Conservation (phyloP, 208 protist genomes). For the Wallacemonas sp. region DNA sequence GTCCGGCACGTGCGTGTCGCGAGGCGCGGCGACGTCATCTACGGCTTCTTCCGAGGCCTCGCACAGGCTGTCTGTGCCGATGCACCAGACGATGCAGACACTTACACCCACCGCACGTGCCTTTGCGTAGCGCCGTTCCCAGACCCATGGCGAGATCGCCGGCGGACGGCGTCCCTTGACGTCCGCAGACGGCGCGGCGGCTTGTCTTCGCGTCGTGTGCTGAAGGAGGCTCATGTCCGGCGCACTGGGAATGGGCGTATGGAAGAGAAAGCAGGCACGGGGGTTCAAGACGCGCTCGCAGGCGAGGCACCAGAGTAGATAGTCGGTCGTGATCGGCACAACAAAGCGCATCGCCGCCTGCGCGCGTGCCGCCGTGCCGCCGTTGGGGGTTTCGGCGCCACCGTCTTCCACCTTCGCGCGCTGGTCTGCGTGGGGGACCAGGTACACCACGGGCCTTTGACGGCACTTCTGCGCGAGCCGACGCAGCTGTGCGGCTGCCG, state of each 20-base stretch:
- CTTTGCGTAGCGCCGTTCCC: slow-evolving; percentile 52
- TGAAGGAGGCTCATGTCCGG: slow-evolving; percentile 31
- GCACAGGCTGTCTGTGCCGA: slow-evolving; percentile 4
- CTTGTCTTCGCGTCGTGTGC: slow-evolving; percentile 6
- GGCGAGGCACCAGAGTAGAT: slow-evolving; percentile 54
- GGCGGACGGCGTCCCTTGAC: too few relatives aligned
- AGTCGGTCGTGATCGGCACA: slow-evolving; percentile 30
- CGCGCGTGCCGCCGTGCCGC: not conserved
- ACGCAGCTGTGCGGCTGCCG: not conserved
- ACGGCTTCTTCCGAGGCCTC: not conserved
- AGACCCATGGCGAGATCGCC: slow-evolving; percentile 39
- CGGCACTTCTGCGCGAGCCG: not conserved
- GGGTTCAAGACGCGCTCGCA: slow-evolving; percentile 37
- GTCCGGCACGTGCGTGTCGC: not conserved
- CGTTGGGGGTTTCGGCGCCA: not conserved
- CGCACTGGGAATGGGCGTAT: slow-evolving; percentile 34
- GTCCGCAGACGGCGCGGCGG: too few relatives aligned
- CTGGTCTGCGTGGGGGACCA: slow-evolving; percentile 8
- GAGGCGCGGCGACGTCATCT: not conserved
- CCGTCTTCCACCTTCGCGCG: not conserved
- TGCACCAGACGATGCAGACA: slow-evolving; percentile 34
- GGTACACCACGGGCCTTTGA: not conserved
- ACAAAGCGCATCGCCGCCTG: slow-evolving; percentile 12
- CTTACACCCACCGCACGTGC: slow-evolving; percentile 42
- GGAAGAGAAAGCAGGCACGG: slow-evolving; percentile 61